Base-by-base conservation (phyloP, 2,329 filamentous ascomycete species). In the Plenodomus biglobosus region DNA sequence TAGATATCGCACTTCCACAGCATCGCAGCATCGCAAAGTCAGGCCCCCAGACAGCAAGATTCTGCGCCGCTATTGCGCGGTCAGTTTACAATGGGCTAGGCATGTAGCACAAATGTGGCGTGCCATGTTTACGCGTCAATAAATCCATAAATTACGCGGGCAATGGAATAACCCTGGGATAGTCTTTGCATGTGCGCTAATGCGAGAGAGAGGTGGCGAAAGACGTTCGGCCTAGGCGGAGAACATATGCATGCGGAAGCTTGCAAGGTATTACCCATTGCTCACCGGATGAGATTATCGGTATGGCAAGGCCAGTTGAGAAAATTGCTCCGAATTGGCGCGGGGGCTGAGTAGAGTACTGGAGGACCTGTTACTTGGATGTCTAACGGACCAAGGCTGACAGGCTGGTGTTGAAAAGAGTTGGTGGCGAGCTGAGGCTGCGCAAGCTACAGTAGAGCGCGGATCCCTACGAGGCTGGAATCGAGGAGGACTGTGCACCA, bases 61-160 rank as follows among this genome's bases (percentile, higher is more conserved):
- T 41, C 22, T 41, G 20, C 17, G 21, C 21, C 7, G 22, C 34
- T 34, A 30, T 35, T 24, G 21, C 19, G 38, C 17, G 38, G 38
- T 37, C 22, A 30, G 18, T 37, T 37, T 16, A 20, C 37, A 44
- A 21, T 20, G 38, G 42, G 30, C 16, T 38, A 37, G 40, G 19
- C 37, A 35, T 18, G 41, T 39, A 40, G 20, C 38, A 41, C 41
- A 24, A n/a, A 40, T 36, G 17, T 38, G 42, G 27, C 27, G 8
- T 16, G 35, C 35, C 30, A 32, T 51, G 48, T 51, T 44, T 51
- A 40, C 44, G 44, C 44, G 48, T 44, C 48, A 44, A 48, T 35
- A 44, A 10, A 27, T 40, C 15, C 18, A 17, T 32, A 32, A 16
- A 47, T 44, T 24, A 40, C 44, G 40, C 44, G 39, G 40, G 27